Conservation (phyloP, 2,329 filamentous ascomycete genomes). For the Pseudogymnoascus sp. region DNA sequence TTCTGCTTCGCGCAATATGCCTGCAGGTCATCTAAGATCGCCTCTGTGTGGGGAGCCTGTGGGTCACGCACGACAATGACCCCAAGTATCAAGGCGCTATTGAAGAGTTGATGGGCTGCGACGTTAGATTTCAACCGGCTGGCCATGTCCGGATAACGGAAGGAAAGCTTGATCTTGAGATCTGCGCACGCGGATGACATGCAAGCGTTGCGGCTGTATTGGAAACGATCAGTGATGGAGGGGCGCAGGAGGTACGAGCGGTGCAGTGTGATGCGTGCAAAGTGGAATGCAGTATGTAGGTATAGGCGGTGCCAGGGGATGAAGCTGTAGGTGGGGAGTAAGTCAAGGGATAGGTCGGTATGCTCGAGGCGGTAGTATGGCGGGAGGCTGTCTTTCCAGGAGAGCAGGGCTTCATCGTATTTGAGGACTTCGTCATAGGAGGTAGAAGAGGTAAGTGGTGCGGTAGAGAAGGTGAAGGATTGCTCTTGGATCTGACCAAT, state of each 20-base stretch:
- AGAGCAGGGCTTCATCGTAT: slow-evolving; percentile 28
- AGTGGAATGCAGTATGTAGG: slow-evolving; percentile 34
- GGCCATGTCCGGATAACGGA: slow-evolving; percentile 23
- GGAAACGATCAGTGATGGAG: slow-evolving; percentile 34
- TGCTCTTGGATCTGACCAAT: slow-evolving; percentile 34
- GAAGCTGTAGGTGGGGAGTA: slow-evolving; percentile 18
- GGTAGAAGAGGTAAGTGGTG: slow-evolving; percentile 19
- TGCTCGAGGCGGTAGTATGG: slow-evolving; percentile 29
- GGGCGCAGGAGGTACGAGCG: slow-evolving; percentile 32
- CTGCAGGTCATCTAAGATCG: slow-evolving; percentile 31
- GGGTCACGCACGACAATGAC: slow-evolving; percentile 31
- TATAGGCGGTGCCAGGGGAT: slow-evolving; percentile 32
- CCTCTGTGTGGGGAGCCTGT: slow-evolving; percentile 23
- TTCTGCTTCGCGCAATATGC: slow-evolving; percentile 35
- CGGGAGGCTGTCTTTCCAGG: slow-evolving; percentile 29
- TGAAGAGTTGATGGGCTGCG: slow-evolving; percentile 34
- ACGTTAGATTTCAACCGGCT: slow-evolving; percentile 30
- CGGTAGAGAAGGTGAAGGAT: slow-evolving; percentile 27
- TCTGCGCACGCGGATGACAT: slow-evolving; percentile 35
- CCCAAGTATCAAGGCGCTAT: slow-evolving; percentile 33
- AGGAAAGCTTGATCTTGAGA: slow-evolving; percentile 31
- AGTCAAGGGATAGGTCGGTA: slow-evolving; percentile 28
- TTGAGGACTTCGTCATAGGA: slow-evolving; percentile 32
- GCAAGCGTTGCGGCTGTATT: slow-evolving; percentile 33
- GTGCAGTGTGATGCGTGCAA: slow-evolving; percentile 34